These are phyloP conservation scores for Aspergillus fijiensis DNA, from an alignment of 2,329 filamentous ascomycete species.

Conservation along the genomic window DNA sequence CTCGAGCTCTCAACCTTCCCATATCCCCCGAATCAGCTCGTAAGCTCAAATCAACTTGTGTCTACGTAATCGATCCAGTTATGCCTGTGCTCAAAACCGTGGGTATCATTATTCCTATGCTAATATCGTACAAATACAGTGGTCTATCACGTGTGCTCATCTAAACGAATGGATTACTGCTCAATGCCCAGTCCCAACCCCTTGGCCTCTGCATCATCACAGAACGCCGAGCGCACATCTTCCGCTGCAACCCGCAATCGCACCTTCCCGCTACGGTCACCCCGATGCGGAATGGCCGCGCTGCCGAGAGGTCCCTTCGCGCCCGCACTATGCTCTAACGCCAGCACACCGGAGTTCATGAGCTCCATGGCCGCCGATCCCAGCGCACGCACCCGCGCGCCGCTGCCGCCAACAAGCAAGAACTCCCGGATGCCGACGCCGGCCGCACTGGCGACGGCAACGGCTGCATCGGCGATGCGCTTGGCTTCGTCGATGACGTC, in stretches of 20 bases:
- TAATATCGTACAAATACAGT: not conserved
- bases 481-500: conserved; percentile 87
- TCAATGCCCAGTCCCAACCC: conserved; percentile 65
- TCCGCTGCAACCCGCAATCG: conserved; percentile 84
- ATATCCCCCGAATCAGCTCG: not conserved
- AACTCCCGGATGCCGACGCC: conserved; percentile 60
- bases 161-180: conserved; percentile 19
- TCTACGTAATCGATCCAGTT: not conserved
- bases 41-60: not conserved
- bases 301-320: conserved; percentile 30
- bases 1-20: not conserved
- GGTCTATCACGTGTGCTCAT: no score
- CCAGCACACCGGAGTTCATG: conserved; percentile 82
- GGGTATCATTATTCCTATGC: not conserved
- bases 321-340: conserved; percentile 60
- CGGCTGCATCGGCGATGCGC: conserved; percentile 55
- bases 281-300: conserved; percentile 58
- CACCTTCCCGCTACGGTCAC: conserved; percentile 84
- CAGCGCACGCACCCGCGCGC: conserved; percentile 58
- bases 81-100: not conserved
- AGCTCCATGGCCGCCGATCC: conserved; percentile 76
- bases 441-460: conserved; percentile 51
- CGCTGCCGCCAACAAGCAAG: conserved; percentile 50
- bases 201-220: conserved; percentile 83
- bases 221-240: conserved; percentile 82